Evolutionary conservation across 495 filamentous ascomycete genomes (phyloP), one percentile per base, ranked within the genome.

Genomic region (Neurospora cerealis): DNA sequence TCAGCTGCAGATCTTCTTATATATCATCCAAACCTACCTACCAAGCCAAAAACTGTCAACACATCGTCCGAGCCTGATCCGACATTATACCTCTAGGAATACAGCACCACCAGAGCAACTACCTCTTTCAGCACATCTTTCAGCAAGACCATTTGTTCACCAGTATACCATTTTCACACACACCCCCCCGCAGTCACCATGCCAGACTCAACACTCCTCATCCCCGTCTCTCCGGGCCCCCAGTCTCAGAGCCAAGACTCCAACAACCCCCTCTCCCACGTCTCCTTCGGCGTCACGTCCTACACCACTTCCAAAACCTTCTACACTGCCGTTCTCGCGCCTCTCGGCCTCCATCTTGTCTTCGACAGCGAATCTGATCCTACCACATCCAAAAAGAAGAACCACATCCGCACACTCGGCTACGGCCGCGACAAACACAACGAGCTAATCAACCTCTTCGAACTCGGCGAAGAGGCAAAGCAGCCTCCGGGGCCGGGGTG

Each of bases 401-500:
- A 75, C 11, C 75, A 70, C 9, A 62, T 40, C 15, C 77, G 75
- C 39, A 79, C 78, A 3, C 74, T 83, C 8, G 82, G 81, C 1
- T 83, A 79, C 74, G 79, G 82, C 34, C 75, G 75, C 24, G 73
- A 80, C 66, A 21, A 62, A 8, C 17, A 72, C 2, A 75, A 78
- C 70, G 81, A 83, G 66, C 32, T 79, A 2, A 28, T 82, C 36
- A 83, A 82, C 74, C 71, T 83, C 24, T 83, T 83, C 42, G 80
- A 81, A 66, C 73, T 76, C 17, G 71, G 70, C 32, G 73, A 74
- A 13, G 73, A 74, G 5, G 74, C 74, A 5, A 41, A 75, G 10
- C 70, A 75, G 8, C 73, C 79, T 7, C 75, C 79, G 13, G 78
- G 78, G 11, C 41, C 74, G 5, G 82, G 82, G 0, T 80, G 78